Evolutionary conservation across 129 eudicot species (phyloP).

Genomic region (Heracleum sosnowskyi): DNA sequence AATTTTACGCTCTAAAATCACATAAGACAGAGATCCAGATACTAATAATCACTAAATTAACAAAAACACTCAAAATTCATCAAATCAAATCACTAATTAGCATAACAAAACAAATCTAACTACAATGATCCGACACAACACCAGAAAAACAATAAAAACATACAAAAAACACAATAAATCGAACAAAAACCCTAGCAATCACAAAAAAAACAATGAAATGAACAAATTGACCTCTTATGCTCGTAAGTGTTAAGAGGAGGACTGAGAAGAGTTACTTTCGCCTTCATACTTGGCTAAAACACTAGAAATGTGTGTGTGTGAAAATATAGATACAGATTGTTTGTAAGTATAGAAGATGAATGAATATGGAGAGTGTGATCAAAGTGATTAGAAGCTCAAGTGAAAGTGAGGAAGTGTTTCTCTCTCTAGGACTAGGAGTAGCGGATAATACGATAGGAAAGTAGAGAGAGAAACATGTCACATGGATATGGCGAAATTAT

Average conservation of each 20-base stretch:
- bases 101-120: not conserved
- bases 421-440: not conserved
- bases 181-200: not conserved
- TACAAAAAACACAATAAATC: not conserved
- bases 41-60: not conserved
- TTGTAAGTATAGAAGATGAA: not conserved
- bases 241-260: not conserved
- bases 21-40: not conserved
- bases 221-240: constrained; percentile 2
- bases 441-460: not conserved
- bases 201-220: not conserved
- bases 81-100: not conserved
- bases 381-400: not conserved
- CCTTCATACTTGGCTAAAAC: not conserved
- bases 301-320: not conserved
- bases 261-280: not conserved
- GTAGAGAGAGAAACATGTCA: not conserved
- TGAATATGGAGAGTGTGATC: not conserved
- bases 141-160: not conserved
- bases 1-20: not conserved
- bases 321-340: not conserved
- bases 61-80: not conserved
- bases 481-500: constrained; percentile 4
- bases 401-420: not conserved
- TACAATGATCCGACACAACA: not conserved